Conservation (phyloP, 1,284 basidiomycete genomes). For the Ceratobasidium sp. region DNA sequence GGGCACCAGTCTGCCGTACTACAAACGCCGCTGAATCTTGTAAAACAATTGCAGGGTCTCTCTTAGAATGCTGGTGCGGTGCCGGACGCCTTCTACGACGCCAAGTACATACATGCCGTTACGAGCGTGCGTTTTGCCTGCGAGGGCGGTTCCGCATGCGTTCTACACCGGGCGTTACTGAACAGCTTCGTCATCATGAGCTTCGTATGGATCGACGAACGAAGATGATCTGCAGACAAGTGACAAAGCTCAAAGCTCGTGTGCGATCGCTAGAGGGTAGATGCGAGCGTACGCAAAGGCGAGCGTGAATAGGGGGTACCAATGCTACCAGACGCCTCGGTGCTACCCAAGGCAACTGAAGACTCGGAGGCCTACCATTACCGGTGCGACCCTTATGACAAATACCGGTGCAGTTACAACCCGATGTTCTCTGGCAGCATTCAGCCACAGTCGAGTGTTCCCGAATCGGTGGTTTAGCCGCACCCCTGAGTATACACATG, state of each 20-base stretch:
- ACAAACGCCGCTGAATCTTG: background rate
- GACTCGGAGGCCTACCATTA: background rate
- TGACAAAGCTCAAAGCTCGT: background rate
- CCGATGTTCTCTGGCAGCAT: background rate
- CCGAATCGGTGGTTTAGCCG: background rate
- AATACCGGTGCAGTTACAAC: background rate
- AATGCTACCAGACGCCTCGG: background rate
- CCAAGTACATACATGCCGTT: too few relatives aligned
- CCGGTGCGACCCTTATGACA: constrained; percentile 19
- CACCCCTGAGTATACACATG: background rate
- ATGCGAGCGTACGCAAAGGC: background rate
- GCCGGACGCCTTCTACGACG: too few relatives aligned
- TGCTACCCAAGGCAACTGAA: constrained; percentile 10
- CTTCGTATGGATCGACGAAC: too few relatives aligned
- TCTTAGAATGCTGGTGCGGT: background rate
- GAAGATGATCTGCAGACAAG: too few relatives aligned
- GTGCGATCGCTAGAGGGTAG: too few relatives aligned
- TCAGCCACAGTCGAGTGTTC: too few relatives aligned
- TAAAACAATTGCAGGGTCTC: background rate
- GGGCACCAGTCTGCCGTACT: background rate
- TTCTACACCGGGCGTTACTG: too few relatives aligned
- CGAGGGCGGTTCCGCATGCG: too few relatives aligned
- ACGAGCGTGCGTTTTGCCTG: too few relatives aligned
- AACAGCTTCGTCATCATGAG: too few relatives aligned
- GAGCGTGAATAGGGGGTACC: constrained; percentile 18